Evolutionary conservation across 2,329 filamentous ascomycete genomes (phyloP).

Genomic region (Colletotrichum musae): DNA sequence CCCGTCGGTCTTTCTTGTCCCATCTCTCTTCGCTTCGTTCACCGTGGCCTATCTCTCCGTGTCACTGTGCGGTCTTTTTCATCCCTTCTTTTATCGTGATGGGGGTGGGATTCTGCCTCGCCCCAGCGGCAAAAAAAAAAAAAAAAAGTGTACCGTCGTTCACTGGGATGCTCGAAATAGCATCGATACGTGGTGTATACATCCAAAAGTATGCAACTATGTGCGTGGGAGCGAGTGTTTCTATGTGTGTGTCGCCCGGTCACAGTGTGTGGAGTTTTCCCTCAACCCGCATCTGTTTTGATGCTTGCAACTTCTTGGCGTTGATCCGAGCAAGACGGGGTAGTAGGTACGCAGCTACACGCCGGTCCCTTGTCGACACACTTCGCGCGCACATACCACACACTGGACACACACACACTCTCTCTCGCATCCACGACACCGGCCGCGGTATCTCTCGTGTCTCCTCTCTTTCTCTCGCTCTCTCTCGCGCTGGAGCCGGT

Average conservation of each 20-base stretch:
- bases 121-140: slow-evolving; percentile 21
- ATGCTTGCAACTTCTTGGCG: slow-evolving; percentile 42
- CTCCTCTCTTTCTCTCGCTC: slow-evolving; percentile 13
- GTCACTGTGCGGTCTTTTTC: neutral
- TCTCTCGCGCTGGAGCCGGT: slow-evolving; percentile 23
- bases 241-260: slow-evolving; percentile 30
- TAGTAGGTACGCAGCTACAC: slow-evolving; percentile 36
- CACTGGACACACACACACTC: too few species aligned
- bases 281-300: slow-evolving; percentile 41
- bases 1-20: neutral
- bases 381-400: neutral
- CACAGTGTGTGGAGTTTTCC: slow-evolving; percentile 41
- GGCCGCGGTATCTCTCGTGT: slow-evolving; percentile 36
- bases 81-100: neutral
- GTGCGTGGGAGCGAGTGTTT: neutral
- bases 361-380: slow-evolving; percentile 39
- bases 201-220: too few species aligned
- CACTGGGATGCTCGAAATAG: slow-evolving; percentile 38
- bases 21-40: neutral
- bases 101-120: neutral
- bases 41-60: neutral
- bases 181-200: slow-evolving; percentile 20
- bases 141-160: slow-evolving; percentile 20
- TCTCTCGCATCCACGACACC: too few species aligned
- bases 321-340: slow-evolving; percentile 42